Conservation (phyloP, 75 land plant species). For the Chamaecyparis obtusa region DNA sequence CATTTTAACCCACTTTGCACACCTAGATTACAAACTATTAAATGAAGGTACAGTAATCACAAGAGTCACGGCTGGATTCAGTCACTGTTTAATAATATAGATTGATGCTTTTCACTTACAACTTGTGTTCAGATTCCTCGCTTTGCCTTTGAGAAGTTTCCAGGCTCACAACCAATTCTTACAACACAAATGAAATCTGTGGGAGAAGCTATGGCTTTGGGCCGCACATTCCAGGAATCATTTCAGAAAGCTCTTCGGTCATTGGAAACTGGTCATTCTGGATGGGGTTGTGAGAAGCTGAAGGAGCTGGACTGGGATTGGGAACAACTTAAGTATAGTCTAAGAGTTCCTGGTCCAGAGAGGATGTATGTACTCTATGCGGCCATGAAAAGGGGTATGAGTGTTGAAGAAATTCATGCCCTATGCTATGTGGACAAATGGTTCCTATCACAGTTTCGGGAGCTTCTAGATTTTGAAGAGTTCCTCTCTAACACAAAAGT, state of each 20-base stretch:
- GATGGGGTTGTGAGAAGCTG: constrained; percentile 89
- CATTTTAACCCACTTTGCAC: not conserved
- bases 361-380: constrained; percentile 92
- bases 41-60: not conserved
- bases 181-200: constrained; percentile 99
- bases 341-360: constrained; percentile 89
- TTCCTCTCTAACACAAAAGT: constrained; percentile 53
- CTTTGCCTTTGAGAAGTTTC: constrained; percentile 99
- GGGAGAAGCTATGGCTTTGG: constrained; percentile 97
- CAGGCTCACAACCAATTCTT: constrained; percentile 92
- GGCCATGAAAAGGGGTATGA: constrained; percentile 97
- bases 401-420: constrained; percentile 76
- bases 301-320: constrained; percentile 93
- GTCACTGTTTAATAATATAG: not conserved
- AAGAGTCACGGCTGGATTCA: not conserved
- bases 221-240: constrained; percentile 97
- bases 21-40: not conserved
- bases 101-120: not conserved
- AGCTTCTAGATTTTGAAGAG: constrained; percentile 77
- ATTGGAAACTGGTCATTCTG: constrained; percentile 83
- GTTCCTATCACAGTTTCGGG: constrained; percentile 88
- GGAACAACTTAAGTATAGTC: constrained; percentile 87
- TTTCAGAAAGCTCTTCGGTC: constrained; percentile 98
- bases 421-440: constrained; percentile 89
- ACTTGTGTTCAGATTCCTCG: constrained; percentile 83